Percentiles rank a stretch among this genome's conserved stretches.
Conservation (phyloP, 148 eudicot species). For the Simmondsia chinensis region DNA sequence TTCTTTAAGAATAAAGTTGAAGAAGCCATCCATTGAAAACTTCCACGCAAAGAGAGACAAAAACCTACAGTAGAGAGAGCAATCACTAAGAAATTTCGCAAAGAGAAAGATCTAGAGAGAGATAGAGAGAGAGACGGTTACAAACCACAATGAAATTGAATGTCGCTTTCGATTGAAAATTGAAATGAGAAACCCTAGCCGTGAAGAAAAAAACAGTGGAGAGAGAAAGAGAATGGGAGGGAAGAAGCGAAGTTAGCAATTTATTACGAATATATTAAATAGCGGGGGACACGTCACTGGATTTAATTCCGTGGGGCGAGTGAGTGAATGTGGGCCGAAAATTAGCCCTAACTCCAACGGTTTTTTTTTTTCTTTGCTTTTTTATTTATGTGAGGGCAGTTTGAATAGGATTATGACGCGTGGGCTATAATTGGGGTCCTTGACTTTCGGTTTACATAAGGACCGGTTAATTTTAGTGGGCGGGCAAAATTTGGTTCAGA, state of each 20-base stretch:
- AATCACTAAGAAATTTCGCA: background rate
- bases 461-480: too few relatives aligned
- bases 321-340: constrained; percentile 3
- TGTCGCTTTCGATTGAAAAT: background rate
- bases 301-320: background rate
- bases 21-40: constrained; percentile 8
- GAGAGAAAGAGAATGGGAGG: constrained; percentile 7
- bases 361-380: too few relatives aligned
- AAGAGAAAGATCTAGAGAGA: constrained; percentile 2
- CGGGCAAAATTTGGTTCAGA: too few relatives aligned
- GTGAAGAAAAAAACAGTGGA: constrained; percentile 4
- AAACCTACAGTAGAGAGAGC: constrained; percentile 3
- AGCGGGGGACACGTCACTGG: background rate
- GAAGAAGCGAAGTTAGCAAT: constrained; percentile 2
- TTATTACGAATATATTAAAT: background rate
- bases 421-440: too few relatives aligned
- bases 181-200: background rate
- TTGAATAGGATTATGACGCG: too few relatives aligned
- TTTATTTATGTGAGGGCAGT: too few relatives aligned
- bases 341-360: constrained; percentile 12
- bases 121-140: background rate
- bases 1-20: background rate
- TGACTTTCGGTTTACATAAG: too few relatives aligned
- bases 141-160: too few relatives aligned
- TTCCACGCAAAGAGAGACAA: constrained; percentile 23